phyloP scores from a whole-genome alignment of 1,284 basidiomycete genomes.

The Puccinia sorghi region DNA sequence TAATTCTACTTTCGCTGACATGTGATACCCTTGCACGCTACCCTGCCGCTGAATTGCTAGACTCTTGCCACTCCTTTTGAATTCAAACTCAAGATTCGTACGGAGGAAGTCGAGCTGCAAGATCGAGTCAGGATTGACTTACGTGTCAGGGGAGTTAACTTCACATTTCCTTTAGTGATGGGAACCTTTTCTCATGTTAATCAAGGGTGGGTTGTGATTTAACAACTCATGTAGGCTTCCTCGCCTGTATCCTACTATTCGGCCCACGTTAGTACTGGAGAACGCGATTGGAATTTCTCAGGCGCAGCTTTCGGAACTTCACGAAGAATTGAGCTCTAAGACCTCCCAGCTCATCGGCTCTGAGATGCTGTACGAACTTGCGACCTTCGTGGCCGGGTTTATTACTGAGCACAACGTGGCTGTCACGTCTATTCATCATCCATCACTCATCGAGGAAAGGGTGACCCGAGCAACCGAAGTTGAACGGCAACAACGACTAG shows the following conservation, averaged over 20 bases:
- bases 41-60: neutral
- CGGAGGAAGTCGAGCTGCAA: slow-evolving; percentile 43
- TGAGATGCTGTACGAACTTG: slow-evolving; percentile 59
- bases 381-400: slow-evolving; percentile 48
- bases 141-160: slow-evolving; percentile 28
- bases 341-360: slow-evolving; percentile 56
- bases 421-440: neutral
- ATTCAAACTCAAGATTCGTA: slow-evolving; percentile 33
- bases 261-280: slow-evolving; percentile 39
- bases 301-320: slow-evolving; percentile 17
- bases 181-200: neutral
- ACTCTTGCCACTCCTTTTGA: slow-evolving; percentile 42
- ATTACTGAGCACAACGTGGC: slow-evolving; percentile 38
- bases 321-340: slow-evolving; percentile 51
- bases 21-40: neutral
- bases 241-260: slow-evolving; percentile 27
- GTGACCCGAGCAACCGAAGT: slow-evolving; percentile 27
- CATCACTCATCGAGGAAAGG: slow-evolving; percentile 39
- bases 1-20: neutral
- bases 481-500: slow-evolving; percentile 35
- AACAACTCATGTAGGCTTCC: slow-evolving; percentile 19
- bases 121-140: slow-evolving; percentile 40
- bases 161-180: neutral
- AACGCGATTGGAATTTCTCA: slow-evolving; percentile 29
- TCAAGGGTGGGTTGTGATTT: neutral